Percentiles rank a stretch among this genome's conserved stretches.
These are phyloP conservation scores for Ogataea pignaliae DNA, from an alignment of 805 yeast species.

Conservation along the genomic window DNA sequence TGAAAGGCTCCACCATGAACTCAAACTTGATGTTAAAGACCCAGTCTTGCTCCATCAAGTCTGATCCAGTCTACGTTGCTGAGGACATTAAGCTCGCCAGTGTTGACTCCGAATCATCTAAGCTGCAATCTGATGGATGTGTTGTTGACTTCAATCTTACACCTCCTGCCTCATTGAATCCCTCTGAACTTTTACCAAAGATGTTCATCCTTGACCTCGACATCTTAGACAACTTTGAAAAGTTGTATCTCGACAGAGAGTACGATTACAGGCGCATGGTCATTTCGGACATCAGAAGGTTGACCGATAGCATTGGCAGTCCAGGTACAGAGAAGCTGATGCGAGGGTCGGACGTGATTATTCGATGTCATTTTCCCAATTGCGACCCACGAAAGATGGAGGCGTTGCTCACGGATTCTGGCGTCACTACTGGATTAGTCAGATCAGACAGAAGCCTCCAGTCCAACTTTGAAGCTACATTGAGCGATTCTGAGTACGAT, in stretches of 20 bases:
- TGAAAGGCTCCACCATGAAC: constrained; percentile 30
- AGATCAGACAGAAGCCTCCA: constrained; percentile 1
- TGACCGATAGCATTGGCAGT: constrained; percentile 24
- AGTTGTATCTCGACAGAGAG: constrained; percentile 20
- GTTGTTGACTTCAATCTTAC: constrained; percentile 53
- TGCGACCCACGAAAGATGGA: constrained; percentile 58
- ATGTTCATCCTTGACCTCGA: constrained; percentile 41
- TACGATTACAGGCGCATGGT: constrained; percentile 16
- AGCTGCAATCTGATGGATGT: constrained; percentile 36
- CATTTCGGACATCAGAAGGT: constrained; percentile 16
- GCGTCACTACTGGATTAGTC: constrained; percentile 54
- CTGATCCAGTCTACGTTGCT: constrained; percentile 26
- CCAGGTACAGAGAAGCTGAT: constrained; percentile 51
- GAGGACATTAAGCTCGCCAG: constrained; percentile 32
- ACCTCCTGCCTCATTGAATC: constrained; percentile 14
- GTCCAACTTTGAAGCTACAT: too few relatives aligned
- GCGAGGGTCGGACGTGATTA: constrained; percentile 32
- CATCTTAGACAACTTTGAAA: constrained; percentile 34
- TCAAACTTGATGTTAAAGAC: constrained; percentile 15
- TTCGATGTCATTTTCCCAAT: constrained; percentile 62
- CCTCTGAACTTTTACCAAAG: constrained; percentile 16
- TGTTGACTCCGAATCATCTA: constrained; percentile 25
- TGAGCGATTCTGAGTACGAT: background rate
- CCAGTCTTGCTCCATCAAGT: constrained; percentile 17
- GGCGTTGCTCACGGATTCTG: constrained; percentile 51